These are phyloP conservation scores for Oryza officinalis DNA, from an alignment of 176 grass and related monocot species.

Conservation along the genomic window DNA sequence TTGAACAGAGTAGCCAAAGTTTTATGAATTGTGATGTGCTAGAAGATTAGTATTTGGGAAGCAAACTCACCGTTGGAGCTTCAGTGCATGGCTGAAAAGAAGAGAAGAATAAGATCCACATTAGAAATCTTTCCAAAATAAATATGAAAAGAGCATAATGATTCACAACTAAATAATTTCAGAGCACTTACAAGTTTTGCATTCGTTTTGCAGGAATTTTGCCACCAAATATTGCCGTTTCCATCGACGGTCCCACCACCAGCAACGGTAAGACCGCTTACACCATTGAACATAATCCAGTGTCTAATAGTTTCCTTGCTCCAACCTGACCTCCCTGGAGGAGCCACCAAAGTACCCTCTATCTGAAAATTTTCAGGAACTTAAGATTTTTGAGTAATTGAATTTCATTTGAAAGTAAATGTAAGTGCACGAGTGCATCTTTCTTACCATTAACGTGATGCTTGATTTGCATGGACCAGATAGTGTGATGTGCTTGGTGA, in stretches of 20 bases:
- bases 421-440: background rate
- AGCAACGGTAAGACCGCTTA: conserved; percentile 42
- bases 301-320: conserved; percentile 25
- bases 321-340: conserved; percentile 49
- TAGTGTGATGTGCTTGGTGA: conserved; percentile 47
- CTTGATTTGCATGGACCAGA: conserved; percentile 59
- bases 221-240: conserved; percentile 79
- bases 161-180: background rate
- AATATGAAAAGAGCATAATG: background rate
- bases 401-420: background rate
- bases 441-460: conserved; percentile 51
- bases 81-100: conserved; percentile 58
- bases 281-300: conserved; percentile 54
- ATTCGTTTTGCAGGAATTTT: conserved; percentile 59
- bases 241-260: conserved; percentile 64
- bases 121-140: conserved; percentile 27
- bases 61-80: conserved; percentile 46
- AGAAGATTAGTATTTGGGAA: background rate
- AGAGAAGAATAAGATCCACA: background rate
- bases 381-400: background rate
- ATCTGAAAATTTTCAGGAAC: conserved; percentile 35
- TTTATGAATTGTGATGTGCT: background rate
- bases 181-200: conserved; percentile 46
- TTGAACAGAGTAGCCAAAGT: background rate
- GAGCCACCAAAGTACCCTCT: conserved; percentile 60